Evolutionary conservation across 768 basidiomycete genomes (phyloP), one percentile per base, ranked within the genome.

Genomic region (Paxillus involutus): DNA sequence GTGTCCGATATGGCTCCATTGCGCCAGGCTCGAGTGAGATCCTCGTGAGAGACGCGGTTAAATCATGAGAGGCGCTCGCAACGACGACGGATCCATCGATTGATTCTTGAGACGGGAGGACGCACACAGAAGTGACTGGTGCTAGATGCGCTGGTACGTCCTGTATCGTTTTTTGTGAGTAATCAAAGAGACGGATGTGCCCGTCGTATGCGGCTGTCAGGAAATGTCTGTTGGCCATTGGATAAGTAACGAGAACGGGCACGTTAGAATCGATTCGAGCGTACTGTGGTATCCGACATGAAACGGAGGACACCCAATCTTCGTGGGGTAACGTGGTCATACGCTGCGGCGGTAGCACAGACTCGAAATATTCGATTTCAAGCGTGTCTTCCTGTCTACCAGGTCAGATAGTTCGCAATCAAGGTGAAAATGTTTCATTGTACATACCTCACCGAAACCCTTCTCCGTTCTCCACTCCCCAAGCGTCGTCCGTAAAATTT

Each of bases 301-400:
- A 85, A 17, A 92, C 80, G 14, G 86, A 85, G 2, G 92, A 94
- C 0, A 97, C 89, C 96, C 96, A 98, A 58, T 98, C 94, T 49
- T 98, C 88, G 57, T 94, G 90, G 2, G 90, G 87, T 49, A 93
- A 75, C 45, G 86, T 80, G 0, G 87, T 81, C 71, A 94, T 81
- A 56, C 86, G 84, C 66, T 91, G 82, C 0, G 94, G 94, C 0
- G 94, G 93, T 69, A 96, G 77, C 1, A 95, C 79, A 16, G 88
- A 91, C 71, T 93, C 87, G 53, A 97, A 85, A 73, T 96, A 96
- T 70, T 96, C 94, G 43, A 97, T 83, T 64, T 95, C 87, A 17
- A 97, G 80, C 3, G 90, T 93, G 71, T 93, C 89, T 80, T 95
- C 92, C 87, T 92, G 50, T 49, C 50, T 55, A 47, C 44, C 30